phyloP scores from a whole-genome alignment of 108 stramenopile species.

The Aurantiochytrium sp. region DNA sequence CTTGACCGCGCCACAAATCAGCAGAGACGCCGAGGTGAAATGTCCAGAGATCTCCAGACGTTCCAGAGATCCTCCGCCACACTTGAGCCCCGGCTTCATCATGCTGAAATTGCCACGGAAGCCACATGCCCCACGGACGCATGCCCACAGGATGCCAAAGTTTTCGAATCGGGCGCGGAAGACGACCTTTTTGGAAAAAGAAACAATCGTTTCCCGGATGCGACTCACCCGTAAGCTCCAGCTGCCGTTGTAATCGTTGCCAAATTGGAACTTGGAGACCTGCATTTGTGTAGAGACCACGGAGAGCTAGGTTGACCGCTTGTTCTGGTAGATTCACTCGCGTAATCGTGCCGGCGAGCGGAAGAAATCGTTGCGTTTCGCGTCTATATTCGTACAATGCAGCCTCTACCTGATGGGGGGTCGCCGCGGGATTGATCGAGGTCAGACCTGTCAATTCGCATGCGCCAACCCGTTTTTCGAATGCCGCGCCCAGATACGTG shows the following conservation, averaged over 20 bases:
- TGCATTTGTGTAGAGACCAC: background rate
- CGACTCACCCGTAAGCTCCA: background rate
- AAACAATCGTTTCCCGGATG: background rate
- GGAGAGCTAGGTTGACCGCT: background rate
- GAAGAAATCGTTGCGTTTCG: background rate
- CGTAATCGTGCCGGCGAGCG: background rate
- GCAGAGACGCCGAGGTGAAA: background rate
- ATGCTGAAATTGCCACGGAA: background rate
- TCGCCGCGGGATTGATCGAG: too few relatives aligned
- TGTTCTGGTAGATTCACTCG: background rate
- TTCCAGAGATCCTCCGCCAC: background rate
- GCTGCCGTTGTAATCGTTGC: too few relatives aligned
- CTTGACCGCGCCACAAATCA: background rate
- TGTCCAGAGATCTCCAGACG: background rate
- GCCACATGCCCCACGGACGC: constrained; percentile 12
- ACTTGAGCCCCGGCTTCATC: background rate
- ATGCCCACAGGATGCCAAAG: background rate
- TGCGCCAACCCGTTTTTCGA: too few relatives aligned
- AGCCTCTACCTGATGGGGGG: too few relatives aligned
- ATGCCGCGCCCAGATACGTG: too few relatives aligned
- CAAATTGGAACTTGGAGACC: too few relatives aligned
- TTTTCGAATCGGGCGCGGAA: background rate
- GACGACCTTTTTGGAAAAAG: background rate
- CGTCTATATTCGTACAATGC: background rate
- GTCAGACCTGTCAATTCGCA: too few relatives aligned